Base-by-base conservation (phyloP, 2,329 filamentous ascomycete species). In the Cladophialophora exuberans region DNA sequence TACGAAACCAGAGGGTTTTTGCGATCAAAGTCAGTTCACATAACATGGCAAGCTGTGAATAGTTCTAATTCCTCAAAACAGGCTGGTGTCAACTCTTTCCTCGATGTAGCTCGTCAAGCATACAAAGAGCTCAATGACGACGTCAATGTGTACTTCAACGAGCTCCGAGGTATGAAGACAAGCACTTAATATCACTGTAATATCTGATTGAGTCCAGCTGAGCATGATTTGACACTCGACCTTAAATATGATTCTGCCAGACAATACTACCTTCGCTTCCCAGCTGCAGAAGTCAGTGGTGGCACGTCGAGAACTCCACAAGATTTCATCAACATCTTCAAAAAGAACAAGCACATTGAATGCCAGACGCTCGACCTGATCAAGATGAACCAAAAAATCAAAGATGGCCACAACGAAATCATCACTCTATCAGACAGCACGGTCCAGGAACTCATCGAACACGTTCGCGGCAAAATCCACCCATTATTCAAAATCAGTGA, bases 81-180 rank as follows among this genome's bases (percentile, higher is more conserved):
- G 81, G 84, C 90, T 41, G 89, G 90, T 0, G 84, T 94, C 36
- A 91, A 90, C 64, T 89, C 89, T 2, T 81, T 97, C 53, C 82
- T 97, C 3, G 93, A 97, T 71, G 88, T 97, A 31, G 89, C 90
- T 28, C 83, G 92, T 4, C 87, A 91, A 65, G 90, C 90, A 0
- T 97, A 94, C 73, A 95, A 94, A 64, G 93, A 97, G 69, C 84
- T 88, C 1, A 94, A 86, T 4, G 83, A 87, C 44, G 90, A 96
- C 69, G 83, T 90, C 3, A 82, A 87, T 62, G 79, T 87, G 47
- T 83, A 93, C 67, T 79, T 93, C 2, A 79, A 83, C 18, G 79
- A 84, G 13, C 71, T 97, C 9, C 83, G 83, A 59, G 78, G 89
- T 88, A 70, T 18, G 47, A 4, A 11, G 54, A 7, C 13, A 3